phyloP scores from a whole-genome alignment of 1,284 basidiomycete species.

The Ceratobasidium sp. region DNA sequence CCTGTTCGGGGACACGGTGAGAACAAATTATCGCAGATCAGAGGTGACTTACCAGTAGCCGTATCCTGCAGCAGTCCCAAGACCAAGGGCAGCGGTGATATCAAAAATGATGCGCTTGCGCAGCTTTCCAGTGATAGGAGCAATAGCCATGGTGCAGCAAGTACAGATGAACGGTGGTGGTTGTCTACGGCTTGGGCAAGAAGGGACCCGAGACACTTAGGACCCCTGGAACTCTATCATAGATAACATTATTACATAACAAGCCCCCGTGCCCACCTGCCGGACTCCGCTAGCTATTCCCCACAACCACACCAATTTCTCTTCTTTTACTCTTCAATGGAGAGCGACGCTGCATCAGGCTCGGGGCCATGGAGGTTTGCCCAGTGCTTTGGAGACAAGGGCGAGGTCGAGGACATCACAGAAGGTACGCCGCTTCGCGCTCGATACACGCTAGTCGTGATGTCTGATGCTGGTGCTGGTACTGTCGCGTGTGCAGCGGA shows the following conservation, averaged over 20 bases:
- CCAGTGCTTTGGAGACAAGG: constrained; percentile 99
- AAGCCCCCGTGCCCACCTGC: constrained; percentile 47
- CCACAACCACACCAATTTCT: constrained; percentile 46
- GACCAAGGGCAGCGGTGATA: constrained; percentile 72
- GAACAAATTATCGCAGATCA: constrained; percentile 14
- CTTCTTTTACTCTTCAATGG: constrained; percentile 59
- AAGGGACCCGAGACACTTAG: background rate
- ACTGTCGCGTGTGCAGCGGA: constrained; percentile 71
- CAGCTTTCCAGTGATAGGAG: constrained; percentile 88
- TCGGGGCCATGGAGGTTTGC: constrained; percentile 96
- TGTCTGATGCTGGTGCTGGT: constrained; percentile 48
- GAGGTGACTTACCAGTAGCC: constrained; percentile 75
- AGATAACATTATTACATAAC: constrained; percentile 41
- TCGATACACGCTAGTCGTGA: constrained; percentile 30
- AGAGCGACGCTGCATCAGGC: constrained; percentile 81
- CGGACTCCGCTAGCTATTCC: constrained; percentile 19
- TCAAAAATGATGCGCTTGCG: constrained; percentile 89
- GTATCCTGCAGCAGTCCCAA: constrained; percentile 76
- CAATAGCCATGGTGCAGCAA: constrained; percentile 70
- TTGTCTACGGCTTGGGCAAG: constrained; percentile 2
- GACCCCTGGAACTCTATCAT: constrained; percentile 5
- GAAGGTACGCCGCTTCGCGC: constrained; percentile 72
- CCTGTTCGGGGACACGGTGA: constrained; percentile 60
- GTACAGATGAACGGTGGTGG: constrained; percentile 34
- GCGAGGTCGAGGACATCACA: constrained; percentile 99